Base-by-base conservation (phyloP, 1,284 basidiomycete genomes). In the Athelia psychrophila region DNA sequence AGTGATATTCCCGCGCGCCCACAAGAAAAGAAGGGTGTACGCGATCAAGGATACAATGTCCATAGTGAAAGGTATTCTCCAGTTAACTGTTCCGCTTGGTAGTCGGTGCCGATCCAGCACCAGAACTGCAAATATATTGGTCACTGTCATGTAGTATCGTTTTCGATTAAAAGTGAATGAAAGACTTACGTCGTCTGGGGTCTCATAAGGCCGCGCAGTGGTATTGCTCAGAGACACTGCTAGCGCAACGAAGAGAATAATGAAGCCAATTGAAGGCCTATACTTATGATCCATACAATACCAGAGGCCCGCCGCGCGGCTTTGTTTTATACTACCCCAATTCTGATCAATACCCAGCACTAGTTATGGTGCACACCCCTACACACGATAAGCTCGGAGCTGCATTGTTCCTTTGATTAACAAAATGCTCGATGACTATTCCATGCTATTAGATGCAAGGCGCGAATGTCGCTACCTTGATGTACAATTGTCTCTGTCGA, bases 211-310 rank as follows among this genome's bases (percentile, higher is more conserved):
- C 9, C n/a, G 8, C 24, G 38, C 9, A n/a, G 8, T 42, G 38
- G 16, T n/a, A 8, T 6, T 42, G 20, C n/a, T n/a, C n/a, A 42
- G 16, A 5, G 38, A 6, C 6, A 42, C n/a, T 6, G 8, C 38
- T 16, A 60, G 51, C 3, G 45, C 52, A 13, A 58, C 57, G 40
- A 61, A 59, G 9, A 57, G 47, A n/a, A 51, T 50, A 15, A 61
- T 51, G 18, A 51, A 54, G 20, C 64, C 64, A 65, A 4, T 59
- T 55, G 20, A 51, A 20, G 22, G 24, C 48, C 8, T n/a, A n/a
- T n/a, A n/a, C n/a, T n/a, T n/a, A n/a, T n/a, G n/a, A n/a, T n/a
- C n/a, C n/a, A n/a, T n/a, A n/a, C n/a, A n/a, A n/a, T n/a, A n/a
- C n/a, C n/a, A n/a, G n/a, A n/a, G n/a, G n/a, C n/a, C n/a, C n/a